phyloP scores from a whole-genome alignment of 2,329 filamentous ascomycete species.

The Scedosporium dehoogii region DNA sequence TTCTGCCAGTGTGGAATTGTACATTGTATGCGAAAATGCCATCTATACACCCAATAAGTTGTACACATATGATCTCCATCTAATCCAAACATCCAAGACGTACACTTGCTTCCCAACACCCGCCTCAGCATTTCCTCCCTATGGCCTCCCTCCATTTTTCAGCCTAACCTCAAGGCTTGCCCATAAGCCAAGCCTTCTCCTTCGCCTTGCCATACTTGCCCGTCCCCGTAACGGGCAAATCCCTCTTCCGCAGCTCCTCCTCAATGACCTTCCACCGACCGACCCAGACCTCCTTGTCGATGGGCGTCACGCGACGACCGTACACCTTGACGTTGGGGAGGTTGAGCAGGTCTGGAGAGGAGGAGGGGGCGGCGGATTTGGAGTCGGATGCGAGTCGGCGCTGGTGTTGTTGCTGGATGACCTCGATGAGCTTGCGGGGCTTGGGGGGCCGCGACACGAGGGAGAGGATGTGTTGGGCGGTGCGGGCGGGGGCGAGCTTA shows the following conservation, averaged over 20 bases:
- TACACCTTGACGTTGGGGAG: constrained; percentile 65
- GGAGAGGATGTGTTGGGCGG: constrained; percentile 43
- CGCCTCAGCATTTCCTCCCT: neutral
- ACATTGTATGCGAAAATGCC: neutral
- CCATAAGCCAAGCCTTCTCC: constrained; percentile 32
- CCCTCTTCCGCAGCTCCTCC: constrained; percentile 53
- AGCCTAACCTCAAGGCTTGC: constrained; percentile 20
- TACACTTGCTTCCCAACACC: neutral
- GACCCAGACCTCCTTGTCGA: constrained; percentile 60
- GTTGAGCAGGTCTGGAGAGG: constrained; percentile 27
- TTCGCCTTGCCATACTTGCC: constrained; percentile 27
- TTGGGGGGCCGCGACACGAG: constrained; percentile 44
- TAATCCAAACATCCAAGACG: constrained; percentile 1
- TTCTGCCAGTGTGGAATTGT: constrained; percentile 1
- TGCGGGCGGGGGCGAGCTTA: constrained; percentile 46
- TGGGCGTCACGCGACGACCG: constrained; percentile 53
- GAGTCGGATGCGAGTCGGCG: neutral
- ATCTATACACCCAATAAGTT: constrained; percentile 1
- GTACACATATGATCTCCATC: neutral
- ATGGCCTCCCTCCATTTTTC: too few relatives aligned
- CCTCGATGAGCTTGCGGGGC: constrained; percentile 52
- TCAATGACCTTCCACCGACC: constrained; percentile 76
- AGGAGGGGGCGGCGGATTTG: neutral
- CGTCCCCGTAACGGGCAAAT: constrained; percentile 46
- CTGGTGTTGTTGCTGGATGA: constrained; percentile 34